phyloP scores from a whole-genome alignment of 495 filamentous ascomycete species.

The Aspergillus nidulans region DNA sequence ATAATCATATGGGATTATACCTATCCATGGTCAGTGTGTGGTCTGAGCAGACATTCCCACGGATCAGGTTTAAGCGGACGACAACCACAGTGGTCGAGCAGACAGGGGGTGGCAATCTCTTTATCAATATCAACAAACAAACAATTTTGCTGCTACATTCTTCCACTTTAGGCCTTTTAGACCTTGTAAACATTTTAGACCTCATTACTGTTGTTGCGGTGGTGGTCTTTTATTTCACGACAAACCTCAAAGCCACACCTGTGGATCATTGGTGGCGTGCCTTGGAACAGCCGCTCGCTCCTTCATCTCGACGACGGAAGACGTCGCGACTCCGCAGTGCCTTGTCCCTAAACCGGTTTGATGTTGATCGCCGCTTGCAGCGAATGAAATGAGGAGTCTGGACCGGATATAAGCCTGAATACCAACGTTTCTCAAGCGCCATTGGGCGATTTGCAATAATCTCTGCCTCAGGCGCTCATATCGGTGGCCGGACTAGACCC shows the following conservation, averaged over 20 bases:
- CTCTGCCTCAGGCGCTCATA: background rate
- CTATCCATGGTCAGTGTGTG: conserved; percentile 6
- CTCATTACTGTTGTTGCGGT: no score
- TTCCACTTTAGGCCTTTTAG: background rate
- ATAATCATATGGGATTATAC: no score
- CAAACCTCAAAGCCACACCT: background rate
- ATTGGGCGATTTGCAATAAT: background rate
- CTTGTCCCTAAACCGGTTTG: background rate
- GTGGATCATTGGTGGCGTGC: background rate
- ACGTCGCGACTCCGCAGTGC: background rate
- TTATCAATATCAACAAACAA: background rate
- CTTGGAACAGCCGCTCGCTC: conserved; percentile 5
- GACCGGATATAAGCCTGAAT: background rate
- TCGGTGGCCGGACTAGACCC: background rate
- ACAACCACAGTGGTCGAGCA: conserved; percentile 19
- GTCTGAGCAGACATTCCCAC: conserved; percentile 9
- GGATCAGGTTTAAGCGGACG: conserved; percentile 19
- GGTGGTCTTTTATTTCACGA: no score
- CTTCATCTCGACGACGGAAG: conserved; percentile 1
- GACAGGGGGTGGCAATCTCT: conserved; percentile 19
- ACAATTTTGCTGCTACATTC: background rate
- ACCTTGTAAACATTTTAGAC: no score
- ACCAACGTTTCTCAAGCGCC: background rate
- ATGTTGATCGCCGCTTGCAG: conserved; percentile 3
- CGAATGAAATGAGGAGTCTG: conserved; percentile 1